These are phyloP conservation scores for Linnemannia elongata DNA, from an alignment of 192 early-diverging fungal genomes.

Conservation along the genomic window DNA sequence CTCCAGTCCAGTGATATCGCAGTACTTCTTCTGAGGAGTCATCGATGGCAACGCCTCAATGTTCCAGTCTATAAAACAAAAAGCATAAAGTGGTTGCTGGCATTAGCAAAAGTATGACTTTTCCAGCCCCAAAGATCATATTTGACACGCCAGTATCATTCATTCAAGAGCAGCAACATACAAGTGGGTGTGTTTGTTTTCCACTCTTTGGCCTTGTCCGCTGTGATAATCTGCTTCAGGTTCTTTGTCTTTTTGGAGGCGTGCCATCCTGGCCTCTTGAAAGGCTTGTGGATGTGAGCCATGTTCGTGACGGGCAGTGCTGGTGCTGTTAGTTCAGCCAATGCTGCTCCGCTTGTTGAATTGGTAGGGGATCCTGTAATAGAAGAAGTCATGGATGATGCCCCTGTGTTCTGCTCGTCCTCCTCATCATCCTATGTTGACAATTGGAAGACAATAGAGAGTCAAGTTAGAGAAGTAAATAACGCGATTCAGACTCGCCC, in stretches of 20 bases:
- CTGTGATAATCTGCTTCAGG: conserved; percentile 83
- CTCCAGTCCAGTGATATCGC: conserved; percentile 91
- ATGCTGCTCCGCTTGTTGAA: conserved; percentile 20
- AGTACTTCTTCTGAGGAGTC: conserved; percentile 89
- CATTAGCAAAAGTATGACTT: background rate
- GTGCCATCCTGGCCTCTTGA: conserved; percentile 78
- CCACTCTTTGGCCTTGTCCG: conserved; percentile 73
- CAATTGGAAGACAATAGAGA: background rate
- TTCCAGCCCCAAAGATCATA: no score
- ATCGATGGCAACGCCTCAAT: conserved; percentile 90
- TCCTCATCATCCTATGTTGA: conserved; percentile 40
- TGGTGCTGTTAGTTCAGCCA: background rate
- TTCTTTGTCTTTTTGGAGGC: conserved; percentile 80
- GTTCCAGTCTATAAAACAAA: conserved; percentile 71
- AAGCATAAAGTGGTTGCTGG: background rate
- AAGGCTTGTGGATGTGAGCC: conserved; percentile 70
- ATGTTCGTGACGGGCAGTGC: conserved; percentile 18
- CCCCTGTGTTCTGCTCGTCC: conserved; percentile 39
- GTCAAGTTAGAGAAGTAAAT: background rate
- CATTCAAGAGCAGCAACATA: background rate
- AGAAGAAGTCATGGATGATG: conserved; percentile 47
- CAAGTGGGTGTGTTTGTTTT: conserved; percentile 26
- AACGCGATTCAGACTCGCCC: background rate
- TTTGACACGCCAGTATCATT: background rate
- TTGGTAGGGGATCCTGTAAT: conserved; percentile 43